Conservation (phyloP, 768 basidiomycete species). For the Leccinum obscurum region DNA sequence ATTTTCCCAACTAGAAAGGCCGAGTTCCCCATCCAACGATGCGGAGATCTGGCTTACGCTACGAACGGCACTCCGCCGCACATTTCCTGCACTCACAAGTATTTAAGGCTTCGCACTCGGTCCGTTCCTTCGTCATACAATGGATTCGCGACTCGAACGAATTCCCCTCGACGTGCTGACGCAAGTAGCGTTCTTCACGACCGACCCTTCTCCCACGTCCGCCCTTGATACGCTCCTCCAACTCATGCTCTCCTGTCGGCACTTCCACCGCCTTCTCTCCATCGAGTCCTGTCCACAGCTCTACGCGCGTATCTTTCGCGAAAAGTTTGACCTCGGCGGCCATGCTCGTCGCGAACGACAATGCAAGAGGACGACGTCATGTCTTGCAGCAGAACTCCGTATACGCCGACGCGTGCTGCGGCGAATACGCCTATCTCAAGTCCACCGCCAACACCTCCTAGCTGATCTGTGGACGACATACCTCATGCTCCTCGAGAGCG, state of each 20-base stretch:
- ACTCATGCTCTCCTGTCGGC: slow-evolving; percentile 47
- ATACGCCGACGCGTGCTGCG: slow-evolving; percentile 48
- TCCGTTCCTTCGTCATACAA: slow-evolving; percentile 29
- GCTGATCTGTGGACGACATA: slow-evolving; percentile 58
- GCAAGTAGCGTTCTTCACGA: slow-evolving; percentile 50
- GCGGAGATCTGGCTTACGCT: slow-evolving; percentile 36
- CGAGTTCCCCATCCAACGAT: slow-evolving; percentile 33
- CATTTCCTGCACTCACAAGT: slow-evolving; percentile 18
- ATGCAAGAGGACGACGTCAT: slow-evolving; percentile 38
- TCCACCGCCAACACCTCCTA: slow-evolving; percentile 31
- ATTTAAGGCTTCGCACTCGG: slow-evolving; percentile 25
- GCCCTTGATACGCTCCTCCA: slow-evolving; percentile 43
- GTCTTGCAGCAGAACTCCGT: slow-evolving; percentile 49
- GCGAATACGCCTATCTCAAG: slow-evolving; percentile 39
- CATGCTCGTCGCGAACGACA: slow-evolving; percentile 25
- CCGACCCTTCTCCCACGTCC: slow-evolving; percentile 37
- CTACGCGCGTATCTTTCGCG: slow-evolving; percentile 54
- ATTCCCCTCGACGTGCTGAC: slow-evolving; percentile 60
- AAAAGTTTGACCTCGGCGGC: slow-evolving; percentile 46
- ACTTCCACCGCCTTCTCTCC: slow-evolving; percentile 45
- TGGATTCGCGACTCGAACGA: slow-evolving; percentile 47
- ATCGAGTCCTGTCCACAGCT: slow-evolving; percentile 48
- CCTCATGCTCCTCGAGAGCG: slow-evolving; percentile 62
- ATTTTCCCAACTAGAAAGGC: slow-evolving; percentile 39
- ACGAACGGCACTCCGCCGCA: slow-evolving; percentile 34